Evolutionary conservation across 208 protist species (phyloP), one percentile per base, ranked within the genome.

Genomic region (Leptomonas seymouri): DNA sequence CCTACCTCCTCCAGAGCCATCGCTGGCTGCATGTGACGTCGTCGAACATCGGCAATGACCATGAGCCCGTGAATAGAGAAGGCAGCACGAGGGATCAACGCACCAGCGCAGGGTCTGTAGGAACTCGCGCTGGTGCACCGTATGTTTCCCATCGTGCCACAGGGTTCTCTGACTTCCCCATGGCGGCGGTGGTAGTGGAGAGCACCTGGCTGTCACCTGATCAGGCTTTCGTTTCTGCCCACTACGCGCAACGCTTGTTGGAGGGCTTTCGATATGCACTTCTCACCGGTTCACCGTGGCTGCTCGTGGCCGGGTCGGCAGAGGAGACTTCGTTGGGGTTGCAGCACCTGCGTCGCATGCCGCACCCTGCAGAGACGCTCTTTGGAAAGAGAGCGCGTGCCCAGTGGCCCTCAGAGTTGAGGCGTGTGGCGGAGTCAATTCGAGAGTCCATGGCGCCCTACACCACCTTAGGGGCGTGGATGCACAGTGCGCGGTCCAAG

Each of bases 201-300:
- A 66, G 74, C 9, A 59, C 61, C n/a, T 71, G 68, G 53, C 65
- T 83, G 2, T 71, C 76, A 3, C 63, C 71, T 15, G 67, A 69
- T 25, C 57, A 69, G 18, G 60, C 64, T 49, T 31, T 25, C 50
- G 45, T 89, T 11, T 76, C 71, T 1, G 21, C 50, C 46, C 9
- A 27, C 48, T 82, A 84, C 49, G 67, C 73, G 27, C 62, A 90
- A 44, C 77, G 81, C 1, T 62, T 94, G 15, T 31, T 85, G 30
- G 60, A 84, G 7, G 84, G 74, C 27, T 65, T 83, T 21, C 85
- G 86, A 36, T 71, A 77, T 49, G 85, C 86, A 12, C 74, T 94
- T 0, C 51, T 94, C 16, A 82, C 60, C 12, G 89, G 89, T 18
- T 58, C 89, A 21, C 85, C 84, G 55, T 88, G 82, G 83, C n/a